Conservation (phyloP, 371 early-diverging fungal species). For the Capillidium rhysosporum region DNA sequence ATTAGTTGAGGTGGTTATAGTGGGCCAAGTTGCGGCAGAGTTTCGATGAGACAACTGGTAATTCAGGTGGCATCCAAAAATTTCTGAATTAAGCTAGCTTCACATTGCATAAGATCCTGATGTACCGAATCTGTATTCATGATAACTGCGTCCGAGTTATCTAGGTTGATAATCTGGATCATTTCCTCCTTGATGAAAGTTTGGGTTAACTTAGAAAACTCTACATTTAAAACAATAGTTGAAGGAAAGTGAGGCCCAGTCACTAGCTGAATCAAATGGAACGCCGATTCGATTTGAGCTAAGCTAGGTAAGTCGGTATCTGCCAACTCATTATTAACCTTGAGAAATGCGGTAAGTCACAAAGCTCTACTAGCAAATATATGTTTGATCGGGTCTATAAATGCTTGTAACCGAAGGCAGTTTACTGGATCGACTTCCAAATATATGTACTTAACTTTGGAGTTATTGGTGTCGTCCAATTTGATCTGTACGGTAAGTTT, state of each 20-base stretch:
- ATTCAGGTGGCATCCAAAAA: neutral
- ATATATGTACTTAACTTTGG: too few relatives aligned
- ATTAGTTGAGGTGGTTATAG: neutral
- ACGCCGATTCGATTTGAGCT: neutral
- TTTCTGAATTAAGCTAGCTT: neutral
- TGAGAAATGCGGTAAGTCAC: neutral
- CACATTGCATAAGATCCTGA: neutral
- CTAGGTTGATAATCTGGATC: neutral
- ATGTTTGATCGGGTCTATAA: too few relatives aligned
- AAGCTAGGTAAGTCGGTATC: neutral
- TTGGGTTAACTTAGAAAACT: neutral
- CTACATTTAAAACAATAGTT: neutral
- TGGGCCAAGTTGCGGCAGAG: neutral
- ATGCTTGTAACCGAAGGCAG: too few relatives aligned
- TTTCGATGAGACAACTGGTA: neutral
- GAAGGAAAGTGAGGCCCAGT: neutral
- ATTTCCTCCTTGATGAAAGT: neutral
- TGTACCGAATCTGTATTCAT: neutral
- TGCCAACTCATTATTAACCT: neutral
- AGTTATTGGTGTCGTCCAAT: neutral
- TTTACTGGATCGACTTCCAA: too few relatives aligned
- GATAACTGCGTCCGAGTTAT: neutral
- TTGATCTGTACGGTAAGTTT: neutral
- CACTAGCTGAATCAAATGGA: neutral
- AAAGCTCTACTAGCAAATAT: neutral